Conservation (phyloP, 768 basidiomycete genomes). For the Tylopilus rubrobrunneus region DNA sequence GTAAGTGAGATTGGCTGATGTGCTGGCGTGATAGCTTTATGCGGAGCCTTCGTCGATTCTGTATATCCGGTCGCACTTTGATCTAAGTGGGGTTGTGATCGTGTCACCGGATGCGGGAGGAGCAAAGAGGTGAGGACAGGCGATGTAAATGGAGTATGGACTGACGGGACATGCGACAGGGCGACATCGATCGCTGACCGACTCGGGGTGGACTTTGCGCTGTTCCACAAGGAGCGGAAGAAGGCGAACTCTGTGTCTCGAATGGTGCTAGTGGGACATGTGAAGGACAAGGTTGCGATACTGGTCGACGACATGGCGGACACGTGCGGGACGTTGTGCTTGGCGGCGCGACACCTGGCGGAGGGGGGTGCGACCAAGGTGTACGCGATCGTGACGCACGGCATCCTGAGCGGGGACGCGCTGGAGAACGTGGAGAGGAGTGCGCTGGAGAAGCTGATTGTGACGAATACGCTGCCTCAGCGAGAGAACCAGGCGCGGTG, state of each 20-base stretch:
- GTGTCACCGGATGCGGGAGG: constrained; percentile 98
- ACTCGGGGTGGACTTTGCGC: constrained; percentile 93
- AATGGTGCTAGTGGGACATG: constrained; percentile 94
- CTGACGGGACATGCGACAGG: constrained; percentile 42
- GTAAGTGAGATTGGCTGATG: constrained; percentile 18
- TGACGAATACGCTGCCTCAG: constrained; percentile 98
- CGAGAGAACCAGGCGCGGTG: constrained; percentile 65
- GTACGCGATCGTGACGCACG: constrained; percentile 94
- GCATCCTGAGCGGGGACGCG: constrained; percentile 89
- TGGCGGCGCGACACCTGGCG: constrained; percentile 84
- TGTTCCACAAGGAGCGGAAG: constrained; percentile 99
- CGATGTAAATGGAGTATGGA: not conserved
- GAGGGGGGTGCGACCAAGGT: constrained; percentile 86
- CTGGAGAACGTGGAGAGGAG: constrained; percentile 68
- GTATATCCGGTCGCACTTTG: constrained; percentile 92
- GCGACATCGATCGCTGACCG: constrained; percentile 97
- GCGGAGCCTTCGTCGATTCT: constrained; percentile 94
- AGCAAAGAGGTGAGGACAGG: constrained; percentile 74
- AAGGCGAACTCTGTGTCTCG: constrained; percentile 93
- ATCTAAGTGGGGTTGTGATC: constrained; percentile 81
- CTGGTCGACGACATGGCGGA: constrained; percentile 99
- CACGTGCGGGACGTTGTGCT: constrained; percentile 89
- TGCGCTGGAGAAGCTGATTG: constrained; percentile 87
- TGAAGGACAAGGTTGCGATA: constrained; percentile 88
- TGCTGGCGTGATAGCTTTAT: constrained; percentile 57